phyloP scores from a whole-genome alignment of 1,284 basidiomycete genomes.

The Pascua guehoae region DNA sequence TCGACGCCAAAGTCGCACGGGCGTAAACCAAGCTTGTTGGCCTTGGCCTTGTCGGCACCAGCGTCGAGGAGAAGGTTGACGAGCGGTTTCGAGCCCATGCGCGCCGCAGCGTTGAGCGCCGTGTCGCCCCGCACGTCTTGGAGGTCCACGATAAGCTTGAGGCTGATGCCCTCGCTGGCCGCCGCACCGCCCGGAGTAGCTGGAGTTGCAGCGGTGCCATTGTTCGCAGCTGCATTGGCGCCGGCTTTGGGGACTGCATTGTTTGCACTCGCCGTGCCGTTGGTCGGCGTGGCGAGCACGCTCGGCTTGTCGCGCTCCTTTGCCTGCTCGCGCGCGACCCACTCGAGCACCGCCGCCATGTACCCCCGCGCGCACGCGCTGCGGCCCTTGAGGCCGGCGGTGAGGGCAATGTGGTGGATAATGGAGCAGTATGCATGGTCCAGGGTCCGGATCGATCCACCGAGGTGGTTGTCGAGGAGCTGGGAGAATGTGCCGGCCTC shows the following conservation, averaged over 20 bases:
- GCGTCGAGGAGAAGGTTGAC: conserved; percentile 86
- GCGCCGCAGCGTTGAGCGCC: conserved; percentile 87
- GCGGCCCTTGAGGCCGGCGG: conserved; percentile 86
- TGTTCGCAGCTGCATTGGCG: neutral
- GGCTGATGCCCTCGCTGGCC: conserved; percentile 39
- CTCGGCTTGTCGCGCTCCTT: conserved; percentile 7
- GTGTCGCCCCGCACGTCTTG: conserved; percentile 97
- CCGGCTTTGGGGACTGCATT: neutral
- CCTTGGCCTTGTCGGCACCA: conserved; percentile 81
- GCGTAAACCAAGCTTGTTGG: conserved; percentile 91
- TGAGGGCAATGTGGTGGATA: conserved; percentile 88
- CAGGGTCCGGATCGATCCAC: conserved; percentile 74
- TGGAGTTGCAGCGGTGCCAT: neutral
- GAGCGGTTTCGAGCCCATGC: conserved; percentile 85
- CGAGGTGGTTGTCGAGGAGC: conserved; percentile 57
- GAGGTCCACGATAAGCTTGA: conserved; percentile 78
- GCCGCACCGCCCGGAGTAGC: neutral
- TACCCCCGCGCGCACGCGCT: conserved; percentile 84
- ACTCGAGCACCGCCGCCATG: conserved; percentile 84
- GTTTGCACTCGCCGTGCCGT: neutral
- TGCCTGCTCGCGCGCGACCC: conserved; percentile 55
- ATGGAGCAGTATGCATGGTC: conserved; percentile 87
- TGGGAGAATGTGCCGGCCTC: conserved; percentile 71
- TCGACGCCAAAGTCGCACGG: conserved; percentile 93
- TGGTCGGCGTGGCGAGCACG: neutral